Percentiles rank a stretch among this genome's conserved stretches.
Conservation (phyloP, 441 rosid species). For the Pelargonium cotyledonis region DNA sequence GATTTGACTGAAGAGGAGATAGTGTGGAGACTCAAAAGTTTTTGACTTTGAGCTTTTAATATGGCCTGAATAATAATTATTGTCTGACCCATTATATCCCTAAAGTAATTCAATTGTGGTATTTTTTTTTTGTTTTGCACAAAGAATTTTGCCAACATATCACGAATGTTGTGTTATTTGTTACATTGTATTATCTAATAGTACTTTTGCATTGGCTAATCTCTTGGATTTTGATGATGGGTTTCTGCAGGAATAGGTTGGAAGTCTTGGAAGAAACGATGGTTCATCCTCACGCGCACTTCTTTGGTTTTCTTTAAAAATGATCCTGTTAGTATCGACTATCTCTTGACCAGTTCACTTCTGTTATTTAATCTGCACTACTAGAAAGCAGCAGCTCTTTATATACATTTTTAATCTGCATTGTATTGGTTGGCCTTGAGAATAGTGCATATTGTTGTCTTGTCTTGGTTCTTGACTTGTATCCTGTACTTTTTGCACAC, state of each 20-base stretch:
- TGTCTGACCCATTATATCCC: not conserved
- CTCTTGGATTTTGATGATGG: conserved; percentile 9
- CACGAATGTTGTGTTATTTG: not conserved
- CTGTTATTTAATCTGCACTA: not conserved
- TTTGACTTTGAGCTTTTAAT: not conserved
- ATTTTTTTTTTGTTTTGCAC: not conserved
- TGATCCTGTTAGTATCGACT: conserved; percentile 71
- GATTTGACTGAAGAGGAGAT: not conserved
- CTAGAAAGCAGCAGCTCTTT: not conserved
- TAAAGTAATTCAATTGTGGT: not conserved
- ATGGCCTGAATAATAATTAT: not conserved
- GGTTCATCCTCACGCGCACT: conserved; percentile 95
- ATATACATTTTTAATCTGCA: not conserved
- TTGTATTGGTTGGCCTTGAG: not conserved
- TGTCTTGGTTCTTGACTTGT: not conserved
- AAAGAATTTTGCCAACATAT: not conserved
- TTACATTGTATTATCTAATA: not conserved
- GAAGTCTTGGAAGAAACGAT: conserved; percentile 99
- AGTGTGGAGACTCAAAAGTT: not conserved
- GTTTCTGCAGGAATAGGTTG: conserved; percentile 80
- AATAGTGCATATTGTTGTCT: not conserved
- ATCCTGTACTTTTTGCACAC: not conserved
- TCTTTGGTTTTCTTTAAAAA: conserved; percentile 95
- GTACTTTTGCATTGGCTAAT: not conserved
- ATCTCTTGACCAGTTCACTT: not conserved